phyloP scores from a whole-genome alignment of 441 rosid genomes.

The Populus tomentosa region DNA sequence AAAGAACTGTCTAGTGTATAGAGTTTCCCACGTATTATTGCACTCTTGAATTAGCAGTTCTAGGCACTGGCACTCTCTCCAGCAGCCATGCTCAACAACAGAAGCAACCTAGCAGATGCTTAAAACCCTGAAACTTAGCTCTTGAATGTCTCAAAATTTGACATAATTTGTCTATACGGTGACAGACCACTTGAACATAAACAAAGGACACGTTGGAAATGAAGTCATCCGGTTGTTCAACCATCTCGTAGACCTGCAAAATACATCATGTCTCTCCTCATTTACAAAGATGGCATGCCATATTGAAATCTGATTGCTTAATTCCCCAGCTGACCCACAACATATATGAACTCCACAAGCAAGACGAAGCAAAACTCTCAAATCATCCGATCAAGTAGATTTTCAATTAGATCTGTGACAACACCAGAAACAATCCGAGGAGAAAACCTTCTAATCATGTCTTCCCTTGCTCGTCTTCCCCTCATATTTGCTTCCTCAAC shows the following conservation, averaged over 20 bases:
- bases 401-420: constrained; percentile 45
- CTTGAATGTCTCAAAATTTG: neutral
- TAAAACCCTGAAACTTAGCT: neutral
- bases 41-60: neutral
- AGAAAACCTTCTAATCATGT: constrained; percentile 63
- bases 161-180: neutral
- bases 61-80: neutral
- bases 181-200: neutral
- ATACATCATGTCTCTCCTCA: neutral
- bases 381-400: constrained; percentile 28
- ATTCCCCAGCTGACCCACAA: neutral
- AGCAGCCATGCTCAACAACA: neutral
- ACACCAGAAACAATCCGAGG: constrained; percentile 59
- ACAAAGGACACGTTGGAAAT: neutral
- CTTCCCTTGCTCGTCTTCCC: constrained; percentile 62
- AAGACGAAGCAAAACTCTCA: constrained; percentile 4
- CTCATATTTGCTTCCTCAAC: constrained; percentile 53
- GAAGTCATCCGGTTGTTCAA: neutral
- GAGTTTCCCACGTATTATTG: neutral
- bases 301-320: neutral
- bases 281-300: neutral
- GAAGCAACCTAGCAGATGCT: neutral
- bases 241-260: neutral
- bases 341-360: neutral
- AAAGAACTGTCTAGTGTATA: neutral